Evolutionary conservation across 768 basidiomycete species (phyloP).

Genomic region (Mycena kentingensis): DNA sequence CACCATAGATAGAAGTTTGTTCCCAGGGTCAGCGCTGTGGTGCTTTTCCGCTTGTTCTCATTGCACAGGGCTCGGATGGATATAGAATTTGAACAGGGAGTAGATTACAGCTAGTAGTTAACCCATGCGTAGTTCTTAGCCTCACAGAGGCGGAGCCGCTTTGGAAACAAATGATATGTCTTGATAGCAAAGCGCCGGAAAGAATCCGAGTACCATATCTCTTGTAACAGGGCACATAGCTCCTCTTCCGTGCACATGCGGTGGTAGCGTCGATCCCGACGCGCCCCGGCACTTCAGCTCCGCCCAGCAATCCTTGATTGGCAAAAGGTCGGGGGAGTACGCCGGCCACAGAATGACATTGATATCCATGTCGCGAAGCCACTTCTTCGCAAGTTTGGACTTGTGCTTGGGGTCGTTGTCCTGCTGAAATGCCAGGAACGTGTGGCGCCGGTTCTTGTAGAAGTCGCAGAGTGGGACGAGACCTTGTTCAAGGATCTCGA

Average conservation of each 20-base stretch:
- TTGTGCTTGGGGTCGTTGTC: slow-evolving; percentile 31
- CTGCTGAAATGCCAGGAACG: slow-evolving; percentile 24
- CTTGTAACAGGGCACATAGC: slow-evolving; percentile 9
- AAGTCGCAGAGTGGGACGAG: slow-evolving; percentile 1
- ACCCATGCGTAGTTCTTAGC: slow-evolving; percentile 1
- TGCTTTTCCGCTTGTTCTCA: neutral
- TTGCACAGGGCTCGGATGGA: neutral
- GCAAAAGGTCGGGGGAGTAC: slow-evolving; percentile 28
- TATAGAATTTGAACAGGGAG: neutral
- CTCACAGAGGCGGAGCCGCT: neutral
- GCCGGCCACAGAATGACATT: neutral
- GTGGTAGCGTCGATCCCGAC: neutral
- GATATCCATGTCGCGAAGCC: slow-evolving; percentile 22
- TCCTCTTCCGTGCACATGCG: slow-evolving; percentile 13
- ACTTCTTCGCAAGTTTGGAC: slow-evolving; percentile 14
- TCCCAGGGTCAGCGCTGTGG: too few species aligned
- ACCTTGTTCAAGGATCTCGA: slow-evolving; percentile 2
- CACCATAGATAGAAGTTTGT: too few species aligned
- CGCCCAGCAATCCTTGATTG: slow-evolving; percentile 29
- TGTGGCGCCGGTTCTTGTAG: neutral
- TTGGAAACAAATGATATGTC: slow-evolving; percentile 8
- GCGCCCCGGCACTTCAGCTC: slow-evolving; percentile 15
- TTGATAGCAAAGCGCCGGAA: slow-evolving; percentile 4
- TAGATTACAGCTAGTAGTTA: neutral
- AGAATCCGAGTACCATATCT: slow-evolving; percentile 2